These are phyloP conservation scores for Phycomyces blakesleeanus DNA, from an alignment of 192 early-diverging fungal genomes.

Conservation along the genomic window DNA sequence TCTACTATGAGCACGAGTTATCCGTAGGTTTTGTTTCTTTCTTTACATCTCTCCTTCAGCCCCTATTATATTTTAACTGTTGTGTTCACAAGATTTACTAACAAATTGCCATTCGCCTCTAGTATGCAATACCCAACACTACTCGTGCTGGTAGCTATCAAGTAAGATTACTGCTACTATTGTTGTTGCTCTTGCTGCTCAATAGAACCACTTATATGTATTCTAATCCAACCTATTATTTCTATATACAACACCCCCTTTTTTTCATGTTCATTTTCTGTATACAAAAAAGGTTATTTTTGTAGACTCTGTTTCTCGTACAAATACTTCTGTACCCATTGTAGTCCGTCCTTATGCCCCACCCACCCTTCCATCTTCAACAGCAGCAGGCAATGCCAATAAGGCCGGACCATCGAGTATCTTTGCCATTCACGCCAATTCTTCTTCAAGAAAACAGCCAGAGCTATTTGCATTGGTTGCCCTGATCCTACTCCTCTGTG, in stretches of 20 bases:
- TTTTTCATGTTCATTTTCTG: background rate
- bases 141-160: constrained; percentile 24
- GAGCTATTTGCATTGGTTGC: background rate
- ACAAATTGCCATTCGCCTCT: background rate
- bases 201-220: too few species aligned
- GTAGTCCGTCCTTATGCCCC: constrained; percentile 16
- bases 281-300: constrained; percentile 9
- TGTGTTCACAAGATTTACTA: background rate
- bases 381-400: background rate
- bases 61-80: background rate
- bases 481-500: too few species aligned
- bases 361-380: background rate
- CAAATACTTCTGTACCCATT: constrained; percentile 23
- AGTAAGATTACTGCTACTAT: background rate
- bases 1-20: constrained; percentile 20
- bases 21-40: constrained; percentile 13
- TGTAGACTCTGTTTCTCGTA: constrained; percentile 6
- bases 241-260: too few species aligned
- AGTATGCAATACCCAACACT: constrained; percentile 26
- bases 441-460: background rate
- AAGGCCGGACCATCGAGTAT: constrained; percentile 10
- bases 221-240: background rate
- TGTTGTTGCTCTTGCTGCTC: too few species aligned
- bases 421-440: background rate
- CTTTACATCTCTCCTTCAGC: background rate